Base-by-base conservation (phyloP, 768 basidiomycete species). In the Auricularia sp. region DNA sequence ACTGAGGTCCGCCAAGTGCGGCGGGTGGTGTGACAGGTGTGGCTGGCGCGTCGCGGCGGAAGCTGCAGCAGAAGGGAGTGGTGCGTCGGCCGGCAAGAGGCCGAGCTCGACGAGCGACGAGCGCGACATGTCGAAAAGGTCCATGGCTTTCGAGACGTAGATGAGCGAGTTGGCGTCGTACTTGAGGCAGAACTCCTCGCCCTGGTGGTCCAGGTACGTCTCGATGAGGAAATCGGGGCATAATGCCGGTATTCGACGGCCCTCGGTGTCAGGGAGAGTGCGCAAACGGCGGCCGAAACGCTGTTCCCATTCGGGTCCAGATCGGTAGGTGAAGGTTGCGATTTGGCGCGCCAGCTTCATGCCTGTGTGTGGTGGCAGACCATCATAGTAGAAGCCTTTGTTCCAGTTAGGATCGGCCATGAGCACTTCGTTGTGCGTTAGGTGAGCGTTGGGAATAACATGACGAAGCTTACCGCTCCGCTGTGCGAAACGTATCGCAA, bases 361-460 rank as follows among this genome's bases (percentile, higher is more conserved):
- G 35, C 97, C 97, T 1, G 87, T 91, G 72, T 99, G 97, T 0
- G 97, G 97, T 1, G 97, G 97, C n/a, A 95, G 73, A 7, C 82
- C 81, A 65, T 96, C 92, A 72, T 99, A 99, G 74, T 99, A 99
- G 75, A 96, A 98, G 3, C 97, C 97, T 42, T 93, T 87, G 66
- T 98, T 99, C 97, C 97, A 99, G 67, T 98, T 98, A 0, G 96
- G 96, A 75, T 99, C 97, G 1, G 96, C 91, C 97, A 99, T 99
- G 62, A 99, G 84, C 18, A 99, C 97, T 98, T 67, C n/a, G 34
- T 56, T 58, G 39, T 59, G 51, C 61, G 29, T 29, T 3, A 64
- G 39, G 29, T 42, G 18, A 42, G 7, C 34, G 59, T 68, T 64
- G 68, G 42, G 60, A 60, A n/a, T 56, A 58, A 3, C 62, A 62